Evolutionary conservation across 75 land plant genomes (phyloP), one percentile per base, ranked within the genome.

Genomic region (Cunninghamia lanceolata): DNA sequence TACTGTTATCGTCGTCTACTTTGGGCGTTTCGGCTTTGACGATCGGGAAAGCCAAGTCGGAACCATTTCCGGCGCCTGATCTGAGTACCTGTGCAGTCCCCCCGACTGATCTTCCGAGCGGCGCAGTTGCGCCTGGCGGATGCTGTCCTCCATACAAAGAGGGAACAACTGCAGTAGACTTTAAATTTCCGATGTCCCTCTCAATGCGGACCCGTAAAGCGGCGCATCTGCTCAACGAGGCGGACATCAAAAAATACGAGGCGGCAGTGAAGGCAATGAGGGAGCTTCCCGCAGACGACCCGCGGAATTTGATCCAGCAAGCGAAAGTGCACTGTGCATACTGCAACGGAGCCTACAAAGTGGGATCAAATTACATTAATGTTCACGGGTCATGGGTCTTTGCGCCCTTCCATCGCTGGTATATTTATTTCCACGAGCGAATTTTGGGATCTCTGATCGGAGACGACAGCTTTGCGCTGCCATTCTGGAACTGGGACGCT

Each of bases 401-500:
- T 89, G 87, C 89, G 82, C 94, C 96, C 21, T 95, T 89, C 84
- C 96, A 95, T 84, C 87, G 96, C 17, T 83, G 76, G 56, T 94
- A 87, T 50, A 82, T 95, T 82, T 91, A 93, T 89, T 95, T 95
- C 87, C 84, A 85, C 86, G 96, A 95, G 83, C 87, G 90, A 19
- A 95, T 95, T 63, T 88, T 92, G 75, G 95, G 91, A 10, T 88
- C 79, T 35, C 88, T 95, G 19, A 84, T 95, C 70, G 88, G 50
- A 70, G 96, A 95, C 86, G 89, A 89, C 54, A 81, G 84, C 32
- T 95, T 95, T 85, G 88, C 89, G 17, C 86, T 95, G 39, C 95
- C 94, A 6, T 95, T 82, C 88, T 95, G 95, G 96, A 92, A 94
- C 88, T 95, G 89, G 90, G 96, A 95, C 79, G 28, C 19, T 16